Base-by-base conservation (phyloP, 192 early-diverging fungal species). In the Podila verticillata region DNA sequence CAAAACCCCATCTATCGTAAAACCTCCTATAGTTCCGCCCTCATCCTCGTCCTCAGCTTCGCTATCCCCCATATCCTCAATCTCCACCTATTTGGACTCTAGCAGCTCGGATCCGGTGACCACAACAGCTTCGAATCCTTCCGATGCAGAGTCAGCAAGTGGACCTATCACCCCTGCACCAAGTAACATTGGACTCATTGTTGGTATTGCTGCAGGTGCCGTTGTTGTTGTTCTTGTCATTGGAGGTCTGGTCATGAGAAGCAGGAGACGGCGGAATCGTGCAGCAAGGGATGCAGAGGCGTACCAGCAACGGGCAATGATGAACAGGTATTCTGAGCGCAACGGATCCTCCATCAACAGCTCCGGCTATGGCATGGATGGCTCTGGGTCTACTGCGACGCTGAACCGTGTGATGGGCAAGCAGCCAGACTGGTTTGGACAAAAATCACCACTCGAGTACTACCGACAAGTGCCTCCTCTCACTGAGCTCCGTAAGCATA, bases 361-460 rank as follows among this genome's bases (percentile, higher is more conserved):
- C 29, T 60, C 17, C 49, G 61, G 61, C 61, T 15, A 22, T 32
- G 22, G 61, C 30, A 3, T 39, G 39, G 39, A 44, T 4, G 39
- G 39, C 10, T 44, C 17, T 44, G 39, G 39, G 12, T 44, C 30
- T 17, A 35, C 61, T n/a, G 30, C 61, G 32, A 20, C 26, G 12
- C 51, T 13, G 65, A 67, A 35, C 44, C 39, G n/a, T 24, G 9
- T 30, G 13, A 10, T 60, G 8, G 29, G 20, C 20, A 68, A 51
- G 44, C 77, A 68, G n/a, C 66, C 77, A 2, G 77, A 59, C 5
- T 80, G 69, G 69, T 68, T 80, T 51, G 30, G 49, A 1, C 29
- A 66, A 57, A 80, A 80, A 32, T 80, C 70, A 8, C 75, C 75
- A 9, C 48, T 79, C 0, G 75, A 79, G 48, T 72, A 72, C 36